A percentile compares a stretch with the other conserved stretches of the same genome.
These are phyloP conservation scores for Cronartium ribicola DNA, from an alignment of 1,284 basidiomycete genomes.

Conservation along the genomic window DNA sequence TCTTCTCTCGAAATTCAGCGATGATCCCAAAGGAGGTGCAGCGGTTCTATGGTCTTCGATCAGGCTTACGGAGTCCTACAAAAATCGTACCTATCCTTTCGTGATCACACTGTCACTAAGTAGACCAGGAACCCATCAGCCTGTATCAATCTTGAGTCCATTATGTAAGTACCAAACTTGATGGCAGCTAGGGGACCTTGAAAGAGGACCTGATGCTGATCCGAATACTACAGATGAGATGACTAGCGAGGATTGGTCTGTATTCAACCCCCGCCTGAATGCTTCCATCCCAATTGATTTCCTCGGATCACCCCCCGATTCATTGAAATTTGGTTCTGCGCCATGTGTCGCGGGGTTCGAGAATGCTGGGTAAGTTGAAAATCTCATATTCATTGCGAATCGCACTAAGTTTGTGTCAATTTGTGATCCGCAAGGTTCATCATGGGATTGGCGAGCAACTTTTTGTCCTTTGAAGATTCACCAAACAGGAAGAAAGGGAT, in stretches of 20 bases:
- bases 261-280: slow-evolving; percentile 32
- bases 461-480: slow-evolving; percentile 18
- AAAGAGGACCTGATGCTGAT: no score
- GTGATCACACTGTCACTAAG: slow-evolving; percentile 26
- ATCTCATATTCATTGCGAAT: neutral
- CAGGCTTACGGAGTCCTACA: slow-evolving; percentile 11
- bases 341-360: slow-evolving; percentile 33
- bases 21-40: slow-evolving; percentile 17
- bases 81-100: slow-evolving; percentile 23
- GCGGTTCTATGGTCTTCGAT: slow-evolving; percentile 38
- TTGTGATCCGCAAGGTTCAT: slow-evolving; percentile 9
- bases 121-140: slow-evolving; percentile 20
- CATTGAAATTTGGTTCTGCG: neutral
- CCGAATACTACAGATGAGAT: slow-evolving; percentile 21
- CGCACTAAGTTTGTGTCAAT: neutral
- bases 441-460: slow-evolving; percentile 38
- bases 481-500: slow-evolving; percentile 8
- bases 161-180: neutral
- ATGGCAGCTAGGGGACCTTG: no score
- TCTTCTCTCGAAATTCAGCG: neutral
- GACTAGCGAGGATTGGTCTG: slow-evolving; percentile 28
- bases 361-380: slow-evolving; percentile 33
- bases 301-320: slow-evolving; percentile 17
- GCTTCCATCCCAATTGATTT: slow-evolving; percentile 35
- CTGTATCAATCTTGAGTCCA: neutral